phyloP scores from a whole-genome alignment of 495 filamentous ascomycete genomes.

The Letharia columbiana region DNA sequence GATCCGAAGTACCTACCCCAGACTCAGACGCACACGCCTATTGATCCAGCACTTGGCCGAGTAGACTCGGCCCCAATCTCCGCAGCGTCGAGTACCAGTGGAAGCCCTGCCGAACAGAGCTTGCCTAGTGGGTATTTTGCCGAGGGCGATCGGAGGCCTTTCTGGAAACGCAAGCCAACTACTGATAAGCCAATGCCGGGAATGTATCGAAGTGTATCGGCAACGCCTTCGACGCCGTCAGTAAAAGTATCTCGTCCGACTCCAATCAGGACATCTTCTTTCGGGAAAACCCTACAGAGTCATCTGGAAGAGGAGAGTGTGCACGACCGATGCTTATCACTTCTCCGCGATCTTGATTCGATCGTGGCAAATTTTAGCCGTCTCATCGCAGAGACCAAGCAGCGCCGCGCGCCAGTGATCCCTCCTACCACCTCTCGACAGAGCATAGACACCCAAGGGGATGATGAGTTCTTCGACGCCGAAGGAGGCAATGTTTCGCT shows the following conservation, averaged over 20 bases:
- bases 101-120: slow-evolving; percentile 25
- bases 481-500: slow-evolving; percentile 59
- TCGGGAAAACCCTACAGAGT: slow-evolving; percentile 19
- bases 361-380: slow-evolving; percentile 73
- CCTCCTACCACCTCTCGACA: slow-evolving; percentile 48
- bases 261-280: slow-evolving; percentile 16
- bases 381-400: slow-evolving; percentile 67
- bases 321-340: slow-evolving; percentile 67
- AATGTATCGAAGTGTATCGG: slow-evolving; percentile 28
- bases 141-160: slow-evolving; percentile 46
- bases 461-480: slow-evolving; percentile 93
- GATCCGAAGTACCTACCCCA: slow-evolving; percentile 52
- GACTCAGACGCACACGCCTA: slow-evolving; percentile 3
- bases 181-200: slow-evolving; percentile 31
- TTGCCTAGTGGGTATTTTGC: slow-evolving; percentile 37
- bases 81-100: slow-evolving; percentile 21
- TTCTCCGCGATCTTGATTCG: slow-evolving; percentile 73
- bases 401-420: slow-evolving; percentile 53
- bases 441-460: slow-evolving; percentile 68
- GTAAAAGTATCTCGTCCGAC: slow-evolving; percentile 30
- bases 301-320: slow-evolving; percentile 50
- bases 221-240: slow-evolving; percentile 53
- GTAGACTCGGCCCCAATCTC: slow-evolving; percentile 17
- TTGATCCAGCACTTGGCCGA: slow-evolving; percentile 11
- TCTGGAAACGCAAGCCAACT: slow-evolving; percentile 88